These are phyloP conservation scores for Cutaneotrichosporon curvatum DNA, from an alignment of 1,284 basidiomycete species.

Conservation along the genomic window DNA sequence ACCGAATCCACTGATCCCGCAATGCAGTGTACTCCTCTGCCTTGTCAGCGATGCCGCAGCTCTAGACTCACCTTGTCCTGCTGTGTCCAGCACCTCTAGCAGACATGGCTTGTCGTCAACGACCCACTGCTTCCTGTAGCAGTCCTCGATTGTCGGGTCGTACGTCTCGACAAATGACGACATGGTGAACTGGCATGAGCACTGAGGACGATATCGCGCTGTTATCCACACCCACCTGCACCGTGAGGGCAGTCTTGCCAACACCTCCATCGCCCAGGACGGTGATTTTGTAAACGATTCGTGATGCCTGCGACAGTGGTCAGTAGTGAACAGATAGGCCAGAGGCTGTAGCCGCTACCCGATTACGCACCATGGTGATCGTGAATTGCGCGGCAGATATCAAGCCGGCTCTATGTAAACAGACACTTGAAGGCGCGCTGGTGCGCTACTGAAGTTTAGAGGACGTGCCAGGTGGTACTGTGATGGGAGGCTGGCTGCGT, in stretches of 20 bases:
- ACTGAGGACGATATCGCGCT: not conserved
- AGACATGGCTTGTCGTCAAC: constrained; percentile 97
- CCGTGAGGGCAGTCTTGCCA: constrained; percentile 92
- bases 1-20: constrained; percentile 96
- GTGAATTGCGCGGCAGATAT: too few relatives aligned
- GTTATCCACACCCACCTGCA: constrained; percentile 58
- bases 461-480: too few relatives aligned
- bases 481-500: too few relatives aligned
- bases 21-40: constrained; percentile 93
- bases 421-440: too few relatives aligned
- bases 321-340: too few relatives aligned
- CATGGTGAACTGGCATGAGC: constrained; percentile 64
- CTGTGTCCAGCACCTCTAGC: constrained; percentile 92
- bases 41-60: constrained; percentile 2
- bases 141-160: constrained; percentile 79
- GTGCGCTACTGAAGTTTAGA: too few relatives aligned
- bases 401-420: too few relatives aligned
- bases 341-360: too few relatives aligned
- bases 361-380: too few relatives aligned
- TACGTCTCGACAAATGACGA: constrained; percentile 74
- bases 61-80: constrained; percentile 66
- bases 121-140: constrained; percentile 87
- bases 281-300: constrained; percentile 55
- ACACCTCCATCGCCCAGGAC: constrained; percentile 96
- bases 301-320: constrained; percentile 10